Base-by-base conservation (phyloP, 345 rosid species). In the Sisymbrium altissimum region DNA sequence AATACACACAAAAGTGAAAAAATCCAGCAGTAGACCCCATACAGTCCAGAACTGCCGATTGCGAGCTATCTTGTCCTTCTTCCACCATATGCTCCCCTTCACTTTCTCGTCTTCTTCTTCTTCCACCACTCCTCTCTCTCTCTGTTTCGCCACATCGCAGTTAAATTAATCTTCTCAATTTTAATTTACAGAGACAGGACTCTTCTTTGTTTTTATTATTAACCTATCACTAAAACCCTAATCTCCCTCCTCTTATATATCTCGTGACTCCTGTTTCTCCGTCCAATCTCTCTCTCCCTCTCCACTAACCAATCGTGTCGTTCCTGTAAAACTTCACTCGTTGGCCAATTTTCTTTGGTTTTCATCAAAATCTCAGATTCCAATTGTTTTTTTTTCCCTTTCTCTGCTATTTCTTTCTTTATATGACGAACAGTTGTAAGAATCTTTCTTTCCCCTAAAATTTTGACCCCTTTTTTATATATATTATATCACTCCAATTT, bases 381-480 rank as follows among this genome's bases (percentile, higher is more conserved):
- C 63, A 15, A 40, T 41, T 68, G 58, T 39, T 52, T 53, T 78
- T 55, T 21, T 60, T 27, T 50, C 46, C 13, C 45, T 29, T 50
- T 62, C 17, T 40, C 50, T 54, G 59, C 79, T 52, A 1, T 23
- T 23, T 23, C 48, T 55, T 76, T 63, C 35, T 23, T 27, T 54
- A 41, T 14, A 64, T 70, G 62, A 49, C 58, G 64, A 77, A 65
- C 55, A 64, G 58, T 54, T 77, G 33, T 65, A 25, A 45, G 41
- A 33, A 41, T 52, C 68, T 56, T 65, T 66, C 62, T 71, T 65
- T 55, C 23, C 45, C 35, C 36, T 23, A 45, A 54, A 52, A 56
- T 78, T 78, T 89, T 83, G 82, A 81, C 80, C 27, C 71, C 79
- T 79, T 71, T 79, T 72, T 2, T 18, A n/a, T n/a, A n/a, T n/a